A percentile compares a stretch with the other conserved stretches of the same genome.
phyloP scores from a whole-genome alignment of 495 filamentous ascomycete species.

The Melanomma pulvis-pyrius region DNA sequence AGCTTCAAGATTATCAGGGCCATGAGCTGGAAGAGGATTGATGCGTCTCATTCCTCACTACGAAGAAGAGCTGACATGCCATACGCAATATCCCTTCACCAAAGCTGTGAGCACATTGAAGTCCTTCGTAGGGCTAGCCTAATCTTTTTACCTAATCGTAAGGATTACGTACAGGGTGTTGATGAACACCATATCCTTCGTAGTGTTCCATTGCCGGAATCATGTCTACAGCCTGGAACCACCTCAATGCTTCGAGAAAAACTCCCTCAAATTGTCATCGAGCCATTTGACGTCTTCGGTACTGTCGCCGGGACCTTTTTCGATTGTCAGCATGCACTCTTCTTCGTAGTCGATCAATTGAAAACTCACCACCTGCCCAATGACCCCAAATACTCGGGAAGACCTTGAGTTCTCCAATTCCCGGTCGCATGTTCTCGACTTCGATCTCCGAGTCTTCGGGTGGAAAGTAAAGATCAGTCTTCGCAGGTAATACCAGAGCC shows the following conservation, averaged over 20 bases:
- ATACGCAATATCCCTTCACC: too few species aligned
- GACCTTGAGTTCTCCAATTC: slow-evolving; percentile 58
- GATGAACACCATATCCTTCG: too few species aligned
- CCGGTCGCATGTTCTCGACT: slow-evolving; percentile 63
- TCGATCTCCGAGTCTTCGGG: slow-evolving; percentile 72
- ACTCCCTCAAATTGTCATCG: slow-evolving; percentile 58
- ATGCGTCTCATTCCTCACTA: too few species aligned
- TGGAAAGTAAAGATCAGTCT: slow-evolving; percentile 77
- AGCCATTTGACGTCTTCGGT: slow-evolving; percentile 69
- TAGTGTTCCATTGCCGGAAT: not conserved
- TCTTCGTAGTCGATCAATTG: not conserved
- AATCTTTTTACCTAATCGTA: too few species aligned
- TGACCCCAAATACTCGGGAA: slow-evolving; percentile 74
- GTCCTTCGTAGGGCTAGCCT: too few species aligned
- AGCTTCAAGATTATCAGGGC: slow-evolving; percentile 16
- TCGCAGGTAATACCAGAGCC: slow-evolving; percentile 62
- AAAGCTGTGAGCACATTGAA: too few species aligned
- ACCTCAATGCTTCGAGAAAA: slow-evolving; percentile 46
- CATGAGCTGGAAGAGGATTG: slow-evolving; percentile 8
- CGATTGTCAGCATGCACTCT: slow-evolving; percentile 2
- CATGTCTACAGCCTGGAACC: not conserved
- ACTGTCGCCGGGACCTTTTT: slow-evolving; percentile 60
- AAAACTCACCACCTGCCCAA: slow-evolving; percentile 44
- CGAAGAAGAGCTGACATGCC: too few species aligned
- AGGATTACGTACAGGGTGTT: too few species aligned